These are phyloP conservation scores for Phytomonas sp. DNA, from an alignment of 208 protist species.

Conservation along the genomic window DNA sequence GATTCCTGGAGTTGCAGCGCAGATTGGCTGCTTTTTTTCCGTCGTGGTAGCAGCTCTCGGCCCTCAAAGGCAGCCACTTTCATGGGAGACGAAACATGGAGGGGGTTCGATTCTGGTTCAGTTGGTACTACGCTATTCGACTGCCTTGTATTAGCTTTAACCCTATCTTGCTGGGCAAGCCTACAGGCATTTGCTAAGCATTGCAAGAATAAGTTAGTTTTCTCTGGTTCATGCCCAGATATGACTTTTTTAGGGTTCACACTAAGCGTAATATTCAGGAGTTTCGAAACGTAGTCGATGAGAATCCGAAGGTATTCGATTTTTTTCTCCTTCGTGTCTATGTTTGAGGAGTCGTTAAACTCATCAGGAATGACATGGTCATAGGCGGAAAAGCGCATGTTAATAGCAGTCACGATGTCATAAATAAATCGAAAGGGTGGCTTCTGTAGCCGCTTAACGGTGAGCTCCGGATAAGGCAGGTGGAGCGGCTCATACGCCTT, in stretches of 20 bases:
- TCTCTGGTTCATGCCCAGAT: constrained; percentile 78
- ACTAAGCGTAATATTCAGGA: constrained; percentile 64
- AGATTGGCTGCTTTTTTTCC: not conserved
- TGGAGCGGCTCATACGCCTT: constrained; percentile 67
- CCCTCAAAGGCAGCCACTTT: not conserved
- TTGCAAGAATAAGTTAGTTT: constrained; percentile 85
- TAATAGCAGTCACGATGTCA: constrained; percentile 75
- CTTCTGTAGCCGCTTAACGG: constrained; percentile 72
- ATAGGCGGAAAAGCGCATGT: constrained; percentile 63
- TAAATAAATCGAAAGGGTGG: constrained; percentile 90
- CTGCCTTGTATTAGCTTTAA: no score
- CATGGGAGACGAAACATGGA: not conserved
- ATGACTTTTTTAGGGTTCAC: constrained; percentile 86
- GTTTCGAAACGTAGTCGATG: constrained; percentile 53
- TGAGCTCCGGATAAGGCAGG: constrained; percentile 60
- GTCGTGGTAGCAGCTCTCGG: not conserved
- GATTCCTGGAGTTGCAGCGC: not conserved
- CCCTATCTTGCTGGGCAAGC: constrained; percentile 74
- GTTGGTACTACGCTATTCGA: no score
- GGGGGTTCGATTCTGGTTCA: no score
- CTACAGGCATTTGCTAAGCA: constrained; percentile 69
- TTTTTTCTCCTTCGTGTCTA: constrained; percentile 87
- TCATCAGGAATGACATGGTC: constrained; percentile 53
- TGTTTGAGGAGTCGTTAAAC: constrained; percentile 33
- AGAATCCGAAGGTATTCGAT: constrained; percentile 69